Percentiles rank a stretch among this genome's conserved stretches.
Evolutionary conservation across 306 rosid species (phyloP).

Genomic region (Prunus mume): DNA sequence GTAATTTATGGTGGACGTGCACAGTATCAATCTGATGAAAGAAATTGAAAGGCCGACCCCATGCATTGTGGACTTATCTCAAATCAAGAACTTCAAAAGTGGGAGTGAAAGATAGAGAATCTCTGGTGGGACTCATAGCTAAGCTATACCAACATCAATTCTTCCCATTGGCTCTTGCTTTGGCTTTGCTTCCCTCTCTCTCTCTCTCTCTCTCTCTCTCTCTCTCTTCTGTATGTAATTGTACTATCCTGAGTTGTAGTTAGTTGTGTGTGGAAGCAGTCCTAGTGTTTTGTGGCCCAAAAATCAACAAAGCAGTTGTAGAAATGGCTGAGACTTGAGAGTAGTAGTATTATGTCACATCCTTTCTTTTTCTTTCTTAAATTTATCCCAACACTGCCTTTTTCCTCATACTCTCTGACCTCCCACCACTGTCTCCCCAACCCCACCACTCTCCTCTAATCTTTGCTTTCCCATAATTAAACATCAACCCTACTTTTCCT

Average conservation of each 20-base stretch:
- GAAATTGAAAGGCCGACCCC: slow-evolving; percentile 36
- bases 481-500: slow-evolving; percentile 44
- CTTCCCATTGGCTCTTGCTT: slow-evolving; percentile 2
- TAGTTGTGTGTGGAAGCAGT: slow-evolving; percentile 1
- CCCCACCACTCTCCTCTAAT: slow-evolving; percentile 39
- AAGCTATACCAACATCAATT: background rate
- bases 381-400: slow-evolving; percentile 27
- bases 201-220: slow-evolving; percentile 19
- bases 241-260: slow-evolving; percentile 21
- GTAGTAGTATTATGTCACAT: slow-evolving; percentile 21
- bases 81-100: slow-evolving; percentile 39
- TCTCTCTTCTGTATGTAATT: slow-evolving; percentile 21
- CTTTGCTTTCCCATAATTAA: slow-evolving; percentile 55
- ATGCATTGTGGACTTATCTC: slow-evolving; percentile 45
- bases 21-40: slow-evolving; percentile 22
- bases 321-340: slow-evolving; percentile 2
- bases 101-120: slow-evolving; percentile 25
- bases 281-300: slow-evolving; percentile 2
- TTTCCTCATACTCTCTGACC: slow-evolving; percentile 40
- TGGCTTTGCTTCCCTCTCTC: slow-evolving; percentile 21
- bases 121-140: slow-evolving; percentile 40
- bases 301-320: slow-evolving; percentile 19
- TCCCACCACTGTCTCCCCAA: slow-evolving; percentile 43
- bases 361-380: background rate
- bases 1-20: slow-evolving; percentile 28